Evolutionary conservation across 2,329 filamentous ascomycete species (phyloP), one percentile per base, ranked within the genome.

Genomic region (Penicillium concentricum): DNA sequence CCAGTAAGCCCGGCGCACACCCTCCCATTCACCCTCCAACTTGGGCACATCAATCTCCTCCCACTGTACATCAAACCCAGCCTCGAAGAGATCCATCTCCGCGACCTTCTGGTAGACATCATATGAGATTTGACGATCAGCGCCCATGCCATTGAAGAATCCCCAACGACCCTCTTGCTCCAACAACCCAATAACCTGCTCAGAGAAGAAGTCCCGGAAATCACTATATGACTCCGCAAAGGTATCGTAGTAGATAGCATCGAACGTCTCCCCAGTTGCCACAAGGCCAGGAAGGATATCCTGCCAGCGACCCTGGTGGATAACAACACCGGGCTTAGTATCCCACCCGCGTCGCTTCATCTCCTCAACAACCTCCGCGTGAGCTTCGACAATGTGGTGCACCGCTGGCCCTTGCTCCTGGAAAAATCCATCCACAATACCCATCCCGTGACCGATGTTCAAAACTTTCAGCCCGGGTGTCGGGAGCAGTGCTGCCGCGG

Each of bases 161-260:
- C 85, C 82, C 72, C 85, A 87, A 45, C 75, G 78, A 0, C 82
- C 82, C 18, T 76, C 76, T 47, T 75, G 71, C 54, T 78, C 76
- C 44, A 99, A 78, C 52, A 97, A 74, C 0, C 86, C 88, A 32
- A 94, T 90, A 12, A 97, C 87, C 65, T 89, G 86, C 72, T 97
- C 94, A 2, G 84, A 88, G 72, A 97, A 96, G 78, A 97, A 97
- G 58, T 87, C 81, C 45, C 88, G 88, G 28, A 97, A 84, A 72
- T 93, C 90, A 2, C 81, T 80, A 75, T 97, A 99, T 61, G 94
- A 90, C 76, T 99, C 94, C 7, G 92, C 94, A 73, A 97, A 97
- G 0, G 94, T 99, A 71, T 99, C 94, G 69, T 97, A 97, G 79
- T 97, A 99, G 64, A 99, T 91, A 28, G 88, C 90, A 70, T 96